Evolutionary conservation across 257 asterid genomes (phyloP).

Genomic region (Salvia hispanica): DNA sequence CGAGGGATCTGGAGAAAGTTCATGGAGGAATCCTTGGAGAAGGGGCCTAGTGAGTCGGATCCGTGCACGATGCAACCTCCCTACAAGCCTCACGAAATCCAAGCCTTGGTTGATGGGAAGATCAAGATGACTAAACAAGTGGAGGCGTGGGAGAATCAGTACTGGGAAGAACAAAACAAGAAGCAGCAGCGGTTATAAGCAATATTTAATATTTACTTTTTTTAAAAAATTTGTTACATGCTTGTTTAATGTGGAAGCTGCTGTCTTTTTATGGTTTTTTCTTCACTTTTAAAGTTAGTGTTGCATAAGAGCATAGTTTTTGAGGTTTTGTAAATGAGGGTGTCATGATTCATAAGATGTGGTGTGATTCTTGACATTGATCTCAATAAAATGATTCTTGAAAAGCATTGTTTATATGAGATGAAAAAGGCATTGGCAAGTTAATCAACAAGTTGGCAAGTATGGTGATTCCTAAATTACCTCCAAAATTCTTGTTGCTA

Average conservation of each 20-base stretch:
- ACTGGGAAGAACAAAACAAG: conserved; percentile 51
- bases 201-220: neutral
- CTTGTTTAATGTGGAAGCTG: neutral
- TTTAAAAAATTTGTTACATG: neutral
- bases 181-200: conserved; percentile 24
- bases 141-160: conserved; percentile 71
- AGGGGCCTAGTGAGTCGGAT: conserved; percentile 48
- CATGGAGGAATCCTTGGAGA: conserved; percentile 78
- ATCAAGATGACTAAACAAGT: conserved; percentile 51
- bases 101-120: conserved; percentile 46
- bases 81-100: conserved; percentile 47
- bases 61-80: conserved; percentile 85
- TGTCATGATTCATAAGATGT: neutral
- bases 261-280: too few species aligned
- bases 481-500: too few species aligned
- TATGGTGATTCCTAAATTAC: too few species aligned
- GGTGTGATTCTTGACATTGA: neutral
- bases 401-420: neutral
- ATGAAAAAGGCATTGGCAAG: too few species aligned
- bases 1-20: conserved; percentile 56
- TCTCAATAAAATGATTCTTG: neutral
- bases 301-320: neutral
- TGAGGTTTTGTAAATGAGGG: neutral
- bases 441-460: too few species aligned
- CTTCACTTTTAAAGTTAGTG: too few species aligned